Evolutionary conservation across 1,139 yeast genomes (phyloP), one percentile per base, ranked within the genome.

Genomic region (Kurtzmaniella quercitrusa): DNA sequence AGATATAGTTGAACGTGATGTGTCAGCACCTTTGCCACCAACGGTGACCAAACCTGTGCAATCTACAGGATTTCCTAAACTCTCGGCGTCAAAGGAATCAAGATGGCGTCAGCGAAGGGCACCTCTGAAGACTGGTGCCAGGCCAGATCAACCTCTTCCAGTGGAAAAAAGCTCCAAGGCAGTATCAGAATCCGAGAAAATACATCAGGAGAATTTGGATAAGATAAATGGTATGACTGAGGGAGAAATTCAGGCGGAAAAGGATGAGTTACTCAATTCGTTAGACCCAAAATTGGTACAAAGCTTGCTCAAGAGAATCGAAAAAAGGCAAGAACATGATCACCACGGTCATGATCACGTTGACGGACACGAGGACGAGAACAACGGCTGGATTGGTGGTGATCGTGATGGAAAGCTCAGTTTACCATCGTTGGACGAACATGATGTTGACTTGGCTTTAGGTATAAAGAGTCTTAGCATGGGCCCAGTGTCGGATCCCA

Each of bases 181-280:
- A n/a, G n/a, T 68, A 33, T 56, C 78, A 0, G 95, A 88, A 52
- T 78, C 83, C 1, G 91, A 84, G 51, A 75, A 77, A 55, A 87
- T 91, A 30, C 93, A 88, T 59, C 60, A 74, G 44, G 96, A 91
- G 55, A 91, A 91, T 59, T 58, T 85, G 49, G 78, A 80, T 36
- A 69, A 73, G 40, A 60, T 93, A 45, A 65, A 81, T 19, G 59
- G 63, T 14, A 84, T 91, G 94, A 68, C 84, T 2, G 71, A 70
- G 2, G 83, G 76, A 19, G 91, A 91, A 53, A 76, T 88, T 23
- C 70, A 73, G 22, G 63, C 68, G 37, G 95, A 88, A 52, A 71
- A 79, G 48, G 77, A 78, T 48, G 96, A 88, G 53, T 62, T 93
- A 34, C 50, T 88, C 44, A 74, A 74, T 12, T 70, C 76, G 1